Evolutionary conservation across 495 filamentous ascomycete genomes (phyloP), one percentile per base, ranked within the genome.

Genomic region (Neurospora sp.): DNA sequence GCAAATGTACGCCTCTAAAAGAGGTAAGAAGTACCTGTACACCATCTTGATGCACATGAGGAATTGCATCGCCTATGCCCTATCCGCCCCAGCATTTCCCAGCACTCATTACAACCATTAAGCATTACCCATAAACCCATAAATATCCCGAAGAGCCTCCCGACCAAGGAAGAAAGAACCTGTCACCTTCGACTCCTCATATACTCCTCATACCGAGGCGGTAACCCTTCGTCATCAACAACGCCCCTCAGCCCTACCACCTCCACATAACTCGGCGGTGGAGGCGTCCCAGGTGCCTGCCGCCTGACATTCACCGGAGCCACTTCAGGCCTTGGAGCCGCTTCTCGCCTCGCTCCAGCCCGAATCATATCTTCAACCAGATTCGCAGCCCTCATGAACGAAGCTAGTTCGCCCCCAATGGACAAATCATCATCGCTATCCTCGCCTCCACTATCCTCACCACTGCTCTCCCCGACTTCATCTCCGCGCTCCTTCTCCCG

Each of bases 341-440:
- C 62, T 35, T 40, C 27, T 14, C 78, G 77, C 23, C 82, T 82
- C 71, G 83, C 83, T 70, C 84, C 84, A 11, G 83, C 83, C 31
- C 81, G 81, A 38, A 87, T 79, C 35, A 89, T 79, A 69, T 81
- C 79, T 16, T 79, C 83, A 5, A 88, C 84, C 16, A 86, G 73
- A 10, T 78, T 78, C 20, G 85, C 80, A 20, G 82, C 86, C 44
- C 82, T 79, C 46, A 85, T 82, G 38, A 89, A 83, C 39, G 84
- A 83, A 3, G 82, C 78, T 62, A 89, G 82, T 75, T 89, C 86
- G 2, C 75, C 71, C 5, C 38, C 71, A 27, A 77, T 42, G 1
- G 41, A 46, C n/a, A 69, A 39, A 4, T 23, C 42, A 39, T 75
- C 75, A 6, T 70, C 69, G 10, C 48, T 62, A n/a, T 35, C 54